Evolutionary conservation across 169 alveolate genomes (phyloP).

Genomic region (Fabrea salina): DNA sequence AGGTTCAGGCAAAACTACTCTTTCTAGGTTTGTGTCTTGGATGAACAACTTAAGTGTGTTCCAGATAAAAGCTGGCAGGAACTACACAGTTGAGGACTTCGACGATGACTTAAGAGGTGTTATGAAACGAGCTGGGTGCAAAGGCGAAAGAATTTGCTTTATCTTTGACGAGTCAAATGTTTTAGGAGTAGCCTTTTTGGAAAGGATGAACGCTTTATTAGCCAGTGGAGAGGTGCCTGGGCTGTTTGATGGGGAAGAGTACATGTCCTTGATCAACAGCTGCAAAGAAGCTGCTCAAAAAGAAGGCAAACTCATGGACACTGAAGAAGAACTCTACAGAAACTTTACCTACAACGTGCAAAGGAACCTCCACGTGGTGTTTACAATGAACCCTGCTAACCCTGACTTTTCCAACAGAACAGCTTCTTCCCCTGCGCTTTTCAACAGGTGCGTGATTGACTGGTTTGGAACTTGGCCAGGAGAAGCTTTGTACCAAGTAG

Average conservation of each 20-base stretch:
- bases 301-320: conserved; percentile 81
- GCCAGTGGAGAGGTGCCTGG: conserved; percentile 99
- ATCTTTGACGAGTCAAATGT: conserved; percentile 98
- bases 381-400: conserved; percentile 99
- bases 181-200: conserved; percentile 96
- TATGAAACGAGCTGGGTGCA: conserved; percentile 97
- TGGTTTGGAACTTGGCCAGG: conserved; percentile 99
- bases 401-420: conserved; percentile 97
- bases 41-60: conserved; percentile 93
- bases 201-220: conserved; percentile 97
- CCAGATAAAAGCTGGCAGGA: conserved; percentile 96
- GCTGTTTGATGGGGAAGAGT: conserved; percentile 97
- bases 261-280: conserved; percentile 89
- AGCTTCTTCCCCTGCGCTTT: conserved; percentile 96
- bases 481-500: conserved; percentile 94
- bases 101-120: conserved; percentile 96
- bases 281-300: conserved; percentile 84
- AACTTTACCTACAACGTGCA: conserved; percentile 94
- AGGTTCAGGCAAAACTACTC: conserved; percentile 96
- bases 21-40: conserved; percentile 96
- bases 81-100: conserved; percentile 91
- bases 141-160: conserved; percentile 95
- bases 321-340: conserved; percentile 94
- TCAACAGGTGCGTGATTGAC: conserved; percentile 97
- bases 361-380: conserved; percentile 96